phyloP scores from a whole-genome alignment of 2,329 filamentous ascomycete species.

The Cephalotrichum gorgonifer region DNA sequence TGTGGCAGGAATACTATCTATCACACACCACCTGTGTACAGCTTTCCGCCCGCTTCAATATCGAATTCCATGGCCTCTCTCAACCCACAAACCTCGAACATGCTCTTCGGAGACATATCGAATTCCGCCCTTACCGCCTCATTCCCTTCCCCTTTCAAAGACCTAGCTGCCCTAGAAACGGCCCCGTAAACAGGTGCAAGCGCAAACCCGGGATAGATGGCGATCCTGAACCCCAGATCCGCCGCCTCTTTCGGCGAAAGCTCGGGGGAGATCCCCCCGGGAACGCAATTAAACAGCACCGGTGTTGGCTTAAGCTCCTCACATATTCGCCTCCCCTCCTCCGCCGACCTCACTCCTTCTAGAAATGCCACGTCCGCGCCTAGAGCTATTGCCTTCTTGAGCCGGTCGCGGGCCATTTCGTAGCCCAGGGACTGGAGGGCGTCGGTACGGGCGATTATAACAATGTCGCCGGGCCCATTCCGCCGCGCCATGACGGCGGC shows the following conservation, averaged over 20 bases:
- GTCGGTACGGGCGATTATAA: conserved; percentile 56
- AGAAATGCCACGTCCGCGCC: conserved; percentile 52
- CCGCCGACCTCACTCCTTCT: conserved; percentile 42
- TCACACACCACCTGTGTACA: too few relatives aligned
- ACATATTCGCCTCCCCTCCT: conserved; percentile 36
- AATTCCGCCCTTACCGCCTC: too few relatives aligned
- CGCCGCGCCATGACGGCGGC: conserved; percentile 41
- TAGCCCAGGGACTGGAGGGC: conserved; percentile 46
- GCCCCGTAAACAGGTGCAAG: too few relatives aligned
- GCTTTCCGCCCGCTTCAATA: too few relatives aligned
- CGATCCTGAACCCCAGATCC: conserved; percentile 45
- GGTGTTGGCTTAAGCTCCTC: conserved; percentile 35
- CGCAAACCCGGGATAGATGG: conserved; percentile 44
- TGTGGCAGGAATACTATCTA: too few relatives aligned
- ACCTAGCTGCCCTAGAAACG: too few relatives aligned
- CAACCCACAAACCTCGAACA: too few relatives aligned
- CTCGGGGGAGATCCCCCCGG: conserved; percentile 42
- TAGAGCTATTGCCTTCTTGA: conserved; percentile 37
- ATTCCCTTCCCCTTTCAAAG: too few relatives aligned
- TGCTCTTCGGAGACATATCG: too few relatives aligned
- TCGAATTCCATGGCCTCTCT: too few relatives aligned
- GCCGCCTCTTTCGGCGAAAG: conserved; percentile 40
- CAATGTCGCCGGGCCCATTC: conserved; percentile 41
- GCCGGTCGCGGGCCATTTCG: conserved; percentile 39
- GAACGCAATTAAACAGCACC: conserved; percentile 47